Percentiles rank a stretch among this genome's conserved stretches.
Evolutionary conservation across 2,329 filamentous ascomycete genomes (phyloP).

Genomic region (Pseudomassariella vexata): DNA sequence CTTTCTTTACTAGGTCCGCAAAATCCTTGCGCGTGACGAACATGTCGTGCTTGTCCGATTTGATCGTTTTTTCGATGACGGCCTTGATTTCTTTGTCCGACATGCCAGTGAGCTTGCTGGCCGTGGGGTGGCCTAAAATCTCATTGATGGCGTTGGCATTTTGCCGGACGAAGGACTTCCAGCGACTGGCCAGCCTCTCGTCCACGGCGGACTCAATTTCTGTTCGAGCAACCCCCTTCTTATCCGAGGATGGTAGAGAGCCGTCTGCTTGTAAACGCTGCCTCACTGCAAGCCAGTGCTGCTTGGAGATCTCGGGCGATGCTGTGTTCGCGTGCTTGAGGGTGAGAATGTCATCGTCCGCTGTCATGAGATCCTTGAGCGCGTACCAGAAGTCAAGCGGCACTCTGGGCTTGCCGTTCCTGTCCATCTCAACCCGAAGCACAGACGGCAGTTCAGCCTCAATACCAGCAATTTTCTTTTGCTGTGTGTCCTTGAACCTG

Average conservation of each 20-base stretch:
- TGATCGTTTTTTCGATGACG: constrained; percentile 16
- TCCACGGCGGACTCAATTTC: constrained; percentile 22
- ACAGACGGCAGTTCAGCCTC: constrained; percentile 47
- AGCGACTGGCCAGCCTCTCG: constrained; percentile 31
- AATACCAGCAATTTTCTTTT: constrained; percentile 31
- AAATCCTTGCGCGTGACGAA: constrained; percentile 23
- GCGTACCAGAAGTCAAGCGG: constrained; percentile 61
- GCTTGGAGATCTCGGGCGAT: constrained; percentile 35
- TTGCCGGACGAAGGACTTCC: constrained; percentile 46
- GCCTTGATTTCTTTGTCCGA: constrained; percentile 23
- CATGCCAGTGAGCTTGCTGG: constrained; percentile 10
- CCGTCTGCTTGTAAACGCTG: constrained; percentile 35
- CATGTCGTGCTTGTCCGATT: neutral
- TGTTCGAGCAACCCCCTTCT: no score
- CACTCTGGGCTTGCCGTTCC: constrained; percentile 47
- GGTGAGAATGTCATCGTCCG: constrained; percentile 41
- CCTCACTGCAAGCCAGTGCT: constrained; percentile 41
- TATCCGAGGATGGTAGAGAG: no score
- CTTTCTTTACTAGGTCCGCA: constrained; percentile 3
- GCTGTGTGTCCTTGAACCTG: constrained; percentile 27
- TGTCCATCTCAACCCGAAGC: constrained; percentile 48
- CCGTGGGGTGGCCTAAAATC: constrained; percentile 29
- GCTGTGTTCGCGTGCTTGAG: constrained; percentile 33
- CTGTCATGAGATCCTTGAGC: constrained; percentile 47
- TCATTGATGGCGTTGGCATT: constrained; percentile 35